Conservation (phyloP, 495 filamentous ascomycete species). For the Aspergillus indologenus region DNA sequence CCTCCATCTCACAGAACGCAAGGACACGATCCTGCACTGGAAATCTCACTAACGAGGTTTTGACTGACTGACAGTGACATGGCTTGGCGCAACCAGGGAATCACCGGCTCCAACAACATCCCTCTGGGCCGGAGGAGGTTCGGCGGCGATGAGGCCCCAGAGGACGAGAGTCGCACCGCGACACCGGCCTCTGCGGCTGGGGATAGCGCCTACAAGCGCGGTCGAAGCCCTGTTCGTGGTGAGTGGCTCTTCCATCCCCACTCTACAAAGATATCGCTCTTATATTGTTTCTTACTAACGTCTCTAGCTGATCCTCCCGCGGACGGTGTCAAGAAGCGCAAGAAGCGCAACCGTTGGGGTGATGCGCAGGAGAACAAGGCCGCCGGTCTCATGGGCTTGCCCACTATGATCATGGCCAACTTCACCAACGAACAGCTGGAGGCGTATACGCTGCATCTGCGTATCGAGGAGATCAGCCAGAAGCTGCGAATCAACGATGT, state of each 20-base stretch:
- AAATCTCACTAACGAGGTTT: neutral
- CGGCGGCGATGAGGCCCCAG: constrained; percentile 60
- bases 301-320: constrained; percentile 48
- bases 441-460: constrained; percentile 89
- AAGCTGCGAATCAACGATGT: constrained; percentile 98
- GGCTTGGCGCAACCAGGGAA: constrained; percentile 92
- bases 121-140: constrained; percentile 90
- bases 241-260: constrained; percentile 21
- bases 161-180: constrained; percentile 58
- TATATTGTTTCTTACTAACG: no score
- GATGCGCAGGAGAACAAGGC: constrained; percentile 96
- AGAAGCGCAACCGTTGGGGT: constrained; percentile 98
- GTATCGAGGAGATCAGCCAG: constrained; percentile 98
- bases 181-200: constrained; percentile 46
- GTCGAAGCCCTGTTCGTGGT: constrained; percentile 71
- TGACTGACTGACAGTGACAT: constrained; percentile 43
- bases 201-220: constrained; percentile 60
- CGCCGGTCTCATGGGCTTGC: constrained; percentile 93
- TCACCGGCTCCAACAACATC: constrained; percentile 98
- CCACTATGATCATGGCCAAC: constrained; percentile 90
- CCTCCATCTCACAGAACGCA: constrained; percentile 9
- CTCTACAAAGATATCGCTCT: constrained; percentile 5
- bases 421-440: constrained; percentile 98
- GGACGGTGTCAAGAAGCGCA: constrained; percentile 78
- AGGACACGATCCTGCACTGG: neutral